Evolutionary conservation across 345 rosid species (phyloP), one percentile per base, ranked within the genome.

Genomic region (Eucalyptus polybractea): DNA sequence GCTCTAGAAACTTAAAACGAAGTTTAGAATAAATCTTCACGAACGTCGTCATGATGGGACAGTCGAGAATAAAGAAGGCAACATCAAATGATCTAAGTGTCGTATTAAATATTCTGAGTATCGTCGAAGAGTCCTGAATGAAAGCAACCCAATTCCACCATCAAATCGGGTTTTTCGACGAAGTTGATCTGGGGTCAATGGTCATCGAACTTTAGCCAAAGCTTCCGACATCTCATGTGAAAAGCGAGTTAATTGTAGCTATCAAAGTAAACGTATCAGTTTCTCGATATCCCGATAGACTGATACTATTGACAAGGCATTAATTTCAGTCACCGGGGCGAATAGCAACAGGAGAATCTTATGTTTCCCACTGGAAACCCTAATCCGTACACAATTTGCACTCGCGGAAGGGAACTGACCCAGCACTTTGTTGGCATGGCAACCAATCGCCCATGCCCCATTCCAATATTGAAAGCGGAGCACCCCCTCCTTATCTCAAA

Each of bases 261-360:
- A 1, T 33, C 7, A 1, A 29, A 13, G 72, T 6, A 13, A 29
- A n/a, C 21, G 3, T 45, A 14, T n/a, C 19, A 4, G 37, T 7
- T 62, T 4, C 16, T 5, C 33, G 5, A 62, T 13, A 13, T 4
- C 16, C 8, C 33, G 5, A 62, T 13, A 13, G 10, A 62, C 15
- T 10, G 37, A 29, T 14, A 29, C 72, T 62, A 62, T 29, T 8
- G 58, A 27, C 5, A 6, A 24, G 62, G 62, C 29, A 56, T 24
- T 22, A 24, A 56, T 56, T 9, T 24, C 29, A 4, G 3, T 56
- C 5, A 56, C 0, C 0, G 12, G 7, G 14, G 15, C 16, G 0
- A 5, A 60, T 16, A 5, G 24, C 5, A 33, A 4, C 7, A 10
- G 47, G 25, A 21, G 83, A 40, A 40, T 37, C 83, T 40, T 10